These are phyloP conservation scores for Xylariaceae sp. DNA, from an alignment of 2,329 filamentous ascomycete genomes.

Conservation along the genomic window DNA sequence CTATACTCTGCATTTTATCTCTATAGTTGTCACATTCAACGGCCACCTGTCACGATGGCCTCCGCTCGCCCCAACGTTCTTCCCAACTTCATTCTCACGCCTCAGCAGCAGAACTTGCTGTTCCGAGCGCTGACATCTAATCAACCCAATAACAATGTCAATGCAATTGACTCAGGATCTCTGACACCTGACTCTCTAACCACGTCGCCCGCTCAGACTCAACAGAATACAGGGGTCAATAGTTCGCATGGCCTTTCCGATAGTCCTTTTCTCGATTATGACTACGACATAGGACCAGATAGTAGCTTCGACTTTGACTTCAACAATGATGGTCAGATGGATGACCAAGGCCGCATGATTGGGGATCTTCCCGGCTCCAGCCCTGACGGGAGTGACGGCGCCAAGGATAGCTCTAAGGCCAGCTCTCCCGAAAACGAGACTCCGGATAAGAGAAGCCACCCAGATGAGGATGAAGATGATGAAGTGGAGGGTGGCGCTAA, in stretches of 20 bases:
- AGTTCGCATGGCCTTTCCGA: conserved; percentile 65
- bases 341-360: conserved; percentile 63
- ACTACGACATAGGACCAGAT: conserved; percentile 76
- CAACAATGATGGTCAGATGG: conserved; percentile 57
- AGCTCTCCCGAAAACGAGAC: conserved; percentile 67
- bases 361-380: conserved; percentile 70
- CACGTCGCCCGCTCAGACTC: conserved; percentile 52
- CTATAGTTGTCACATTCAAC: conserved; percentile 8
- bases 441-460: conserved; percentile 74
- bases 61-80: conserved; percentile 53
- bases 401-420: conserved; percentile 51
- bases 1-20: conserved; percentile 7
- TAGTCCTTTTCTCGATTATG: conserved; percentile 84
- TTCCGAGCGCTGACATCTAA: conserved; percentile 80
- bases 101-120: conserved; percentile 77
- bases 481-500: conserved; percentile 59
- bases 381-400: conserved; percentile 27
- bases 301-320: conserved; percentile 77
- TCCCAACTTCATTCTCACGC: conserved; percentile 71
- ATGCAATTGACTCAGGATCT: conserved; percentile 47
- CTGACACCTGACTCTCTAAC: conserved; percentile 57
- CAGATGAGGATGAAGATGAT: conserved; percentile 73
- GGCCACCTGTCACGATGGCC: conserved; percentile 50
- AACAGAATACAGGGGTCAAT: conserved; percentile 49
- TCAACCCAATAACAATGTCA: conserved; percentile 47